Evolutionary conservation across 306 rosid genomes (phyloP).

Genomic region (Prosopis cineraria): DNA sequence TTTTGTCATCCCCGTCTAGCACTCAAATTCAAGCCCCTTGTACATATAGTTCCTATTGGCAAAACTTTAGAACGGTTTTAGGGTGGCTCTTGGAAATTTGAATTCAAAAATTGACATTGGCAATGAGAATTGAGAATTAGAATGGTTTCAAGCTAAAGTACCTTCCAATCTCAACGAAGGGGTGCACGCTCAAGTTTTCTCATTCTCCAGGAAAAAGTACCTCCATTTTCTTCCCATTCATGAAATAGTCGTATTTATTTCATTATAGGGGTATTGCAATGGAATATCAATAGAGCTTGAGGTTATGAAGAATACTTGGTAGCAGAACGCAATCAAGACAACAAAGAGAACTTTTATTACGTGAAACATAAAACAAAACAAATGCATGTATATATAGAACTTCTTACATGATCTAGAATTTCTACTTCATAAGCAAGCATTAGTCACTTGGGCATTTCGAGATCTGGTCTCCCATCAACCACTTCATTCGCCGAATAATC

Average conservation of each 20-base stretch:
- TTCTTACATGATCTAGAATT: neutral
- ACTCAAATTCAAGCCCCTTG: neutral
- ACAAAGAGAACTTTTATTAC: neutral
- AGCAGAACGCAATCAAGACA: neutral
- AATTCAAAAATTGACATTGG: neutral
- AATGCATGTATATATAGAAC: neutral
- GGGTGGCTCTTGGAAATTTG: too few relatives aligned
- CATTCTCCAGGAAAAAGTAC: neutral
- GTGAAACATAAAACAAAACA: neutral
- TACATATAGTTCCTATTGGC: neutral
- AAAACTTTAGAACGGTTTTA: neutral
- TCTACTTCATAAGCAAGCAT: constrained; percentile 2
- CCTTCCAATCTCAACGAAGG: too few relatives aligned
- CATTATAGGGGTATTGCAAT: neutral
- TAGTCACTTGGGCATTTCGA: constrained; percentile 70
- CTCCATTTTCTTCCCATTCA: neutral
- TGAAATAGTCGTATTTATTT: neutral
- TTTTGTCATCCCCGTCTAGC: neutral
- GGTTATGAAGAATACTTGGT: neutral
- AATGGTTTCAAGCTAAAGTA: neutral
- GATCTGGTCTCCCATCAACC: constrained; percentile 83
- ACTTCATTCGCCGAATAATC: constrained; percentile 53
- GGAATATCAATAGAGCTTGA: neutral
- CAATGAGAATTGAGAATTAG: neutral
- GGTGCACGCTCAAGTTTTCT: neutral